These are phyloP conservation scores for Diversispora epigaea DNA, from an alignment of 192 early-diverging fungal genomes.

Conservation along the genomic window DNA sequence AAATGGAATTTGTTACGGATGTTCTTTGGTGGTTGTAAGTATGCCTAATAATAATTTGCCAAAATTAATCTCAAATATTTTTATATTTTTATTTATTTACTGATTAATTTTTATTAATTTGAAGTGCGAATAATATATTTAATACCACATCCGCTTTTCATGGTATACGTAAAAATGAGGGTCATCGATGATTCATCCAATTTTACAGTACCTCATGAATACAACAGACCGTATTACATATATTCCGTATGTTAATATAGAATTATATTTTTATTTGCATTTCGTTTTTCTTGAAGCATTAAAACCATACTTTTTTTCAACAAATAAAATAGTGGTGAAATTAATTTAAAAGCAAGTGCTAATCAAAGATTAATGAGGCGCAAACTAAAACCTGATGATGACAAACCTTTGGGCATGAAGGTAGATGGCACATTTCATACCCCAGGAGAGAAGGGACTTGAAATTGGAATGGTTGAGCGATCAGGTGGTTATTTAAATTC, in stretches of 20 bases:
- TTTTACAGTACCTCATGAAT: slow-evolving; percentile 11
- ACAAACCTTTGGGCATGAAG: slow-evolving; percentile 8
- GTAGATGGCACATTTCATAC: slow-evolving; percentile 21
- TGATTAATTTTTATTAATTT: slow-evolving; percentile 4
- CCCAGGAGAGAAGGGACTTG: slow-evolving; percentile 23
- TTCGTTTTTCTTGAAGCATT: slow-evolving; percentile 1
- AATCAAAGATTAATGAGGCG: neutral
- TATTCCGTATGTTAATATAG: neutral
- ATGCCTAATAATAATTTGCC: neutral
- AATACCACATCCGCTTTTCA: neutral
- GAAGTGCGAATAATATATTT: slow-evolving; percentile 1
- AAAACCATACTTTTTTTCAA: neutral
- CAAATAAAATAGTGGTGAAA: slow-evolving; percentile 11
- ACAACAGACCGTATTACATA: neutral
- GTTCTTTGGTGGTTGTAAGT: slow-evolving; percentile 11
- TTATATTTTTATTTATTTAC: neutral
- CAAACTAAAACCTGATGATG: slow-evolving; percentile 4
- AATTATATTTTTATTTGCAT: slow-evolving; percentile 5
- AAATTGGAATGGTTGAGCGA: slow-evolving; percentile 28
- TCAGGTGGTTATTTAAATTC: slow-evolving; percentile 17
- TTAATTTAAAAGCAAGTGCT: slow-evolving; percentile 8
- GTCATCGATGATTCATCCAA: slow-evolving; percentile 8
- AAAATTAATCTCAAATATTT: neutral
- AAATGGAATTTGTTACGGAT: slow-evolving; percentile 9
- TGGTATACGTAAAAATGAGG: slow-evolving; percentile 6